Conservation (phyloP, 1,284 basidiomycete genomes). For the Trichosporon coremiiforme region DNA sequence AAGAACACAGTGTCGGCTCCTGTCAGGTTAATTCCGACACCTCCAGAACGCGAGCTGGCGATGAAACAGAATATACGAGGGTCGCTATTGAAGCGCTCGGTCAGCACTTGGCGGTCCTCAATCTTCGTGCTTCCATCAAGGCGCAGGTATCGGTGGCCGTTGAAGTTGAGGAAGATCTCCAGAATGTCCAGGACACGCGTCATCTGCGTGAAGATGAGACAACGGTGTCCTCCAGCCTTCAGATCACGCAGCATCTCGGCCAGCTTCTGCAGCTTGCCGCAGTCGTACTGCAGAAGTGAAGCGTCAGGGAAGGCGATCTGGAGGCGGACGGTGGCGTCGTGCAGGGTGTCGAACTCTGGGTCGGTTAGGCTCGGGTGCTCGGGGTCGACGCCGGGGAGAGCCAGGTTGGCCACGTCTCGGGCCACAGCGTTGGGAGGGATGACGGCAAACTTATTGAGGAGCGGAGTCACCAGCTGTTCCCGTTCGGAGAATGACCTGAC, state of each 20-base stretch:
- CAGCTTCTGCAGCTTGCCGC: constrained; percentile 90
- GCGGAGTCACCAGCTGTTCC: constrained; percentile 61
- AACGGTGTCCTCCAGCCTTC: constrained; percentile 82
- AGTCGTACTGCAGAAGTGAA: constrained; percentile 90
- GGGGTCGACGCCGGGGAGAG: constrained; percentile 46
- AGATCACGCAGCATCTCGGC: constrained; percentile 75
- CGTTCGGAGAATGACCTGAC: constrained; percentile 70
- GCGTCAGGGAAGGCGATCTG: constrained; percentile 94
- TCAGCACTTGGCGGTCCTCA: constrained; percentile 92
- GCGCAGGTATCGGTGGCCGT: constrained; percentile 89
- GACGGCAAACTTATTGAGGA: constrained; percentile 77
- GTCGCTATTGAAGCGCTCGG: constrained; percentile 95
- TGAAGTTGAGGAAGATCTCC: constrained; percentile 88
- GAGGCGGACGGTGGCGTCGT: constrained; percentile 79
- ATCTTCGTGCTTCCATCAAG: constrained; percentile 94
- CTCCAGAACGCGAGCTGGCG: constrained; percentile 87
- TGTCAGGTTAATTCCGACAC: constrained; percentile 93
- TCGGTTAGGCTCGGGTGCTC: constrained; percentile 44
- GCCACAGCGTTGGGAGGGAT: constrained; percentile 80
- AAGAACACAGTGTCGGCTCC: constrained; percentile 92
- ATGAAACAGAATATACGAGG: constrained; percentile 90
- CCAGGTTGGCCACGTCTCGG: constrained; percentile 65
- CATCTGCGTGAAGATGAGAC: constrained; percentile 98
- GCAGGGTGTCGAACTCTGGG: constrained; percentile 64
- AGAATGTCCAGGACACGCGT: constrained; percentile 91